Percentiles rank a stretch among this genome's conserved stretches.
phyloP scores from a whole-genome alignment of 352 stramenopile genomes.

The Pelagophyceae sp. region DNA sequence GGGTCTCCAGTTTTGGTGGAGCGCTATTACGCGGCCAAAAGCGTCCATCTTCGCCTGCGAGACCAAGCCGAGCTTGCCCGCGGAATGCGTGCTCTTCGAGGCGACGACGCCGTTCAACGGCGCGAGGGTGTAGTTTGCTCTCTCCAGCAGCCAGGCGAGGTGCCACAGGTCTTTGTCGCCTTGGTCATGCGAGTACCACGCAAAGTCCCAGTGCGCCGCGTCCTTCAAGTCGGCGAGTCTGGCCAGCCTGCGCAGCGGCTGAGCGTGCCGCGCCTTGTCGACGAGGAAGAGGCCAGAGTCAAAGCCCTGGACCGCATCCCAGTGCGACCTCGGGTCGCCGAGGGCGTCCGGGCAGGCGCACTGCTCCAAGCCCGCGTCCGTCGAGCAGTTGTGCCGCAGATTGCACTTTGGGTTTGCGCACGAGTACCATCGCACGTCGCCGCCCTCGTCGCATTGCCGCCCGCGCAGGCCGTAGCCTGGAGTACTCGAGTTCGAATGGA shows the following conservation, averaged over 20 bases:
- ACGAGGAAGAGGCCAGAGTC: constrained; percentile 1
- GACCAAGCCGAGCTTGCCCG: not conserved
- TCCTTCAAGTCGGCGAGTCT: not conserved
- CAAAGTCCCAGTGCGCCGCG: not conserved
- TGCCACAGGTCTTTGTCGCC: constrained; percentile 7
- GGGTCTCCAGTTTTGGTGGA: not conserved
- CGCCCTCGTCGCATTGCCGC: too few species aligned
- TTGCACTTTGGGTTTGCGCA: not conserved
- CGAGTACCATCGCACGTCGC: not conserved
- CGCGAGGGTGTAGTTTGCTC: not conserved
- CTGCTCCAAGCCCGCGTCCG: not conserved
- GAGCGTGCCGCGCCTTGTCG: not conserved
- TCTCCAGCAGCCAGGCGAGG: constrained; percentile 1
- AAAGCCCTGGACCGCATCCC: not conserved
- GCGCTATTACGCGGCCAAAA: not conserved
- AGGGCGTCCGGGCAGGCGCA: not conserved
- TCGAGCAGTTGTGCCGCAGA: not conserved
- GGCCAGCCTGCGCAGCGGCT: not conserved
- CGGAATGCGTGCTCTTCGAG: not conserved
- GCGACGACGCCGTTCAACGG: not conserved
- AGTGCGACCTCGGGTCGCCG: not conserved
- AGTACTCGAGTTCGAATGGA: too few species aligned
- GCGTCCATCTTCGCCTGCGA: not conserved
- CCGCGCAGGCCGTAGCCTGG: not conserved
- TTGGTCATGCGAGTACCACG: not conserved